A percentile compares a stretch with the other conserved stretches of the same genome.
phyloP scores from a whole-genome alignment of 139 green algal species.

The Coelastrella sp. region DNA sequence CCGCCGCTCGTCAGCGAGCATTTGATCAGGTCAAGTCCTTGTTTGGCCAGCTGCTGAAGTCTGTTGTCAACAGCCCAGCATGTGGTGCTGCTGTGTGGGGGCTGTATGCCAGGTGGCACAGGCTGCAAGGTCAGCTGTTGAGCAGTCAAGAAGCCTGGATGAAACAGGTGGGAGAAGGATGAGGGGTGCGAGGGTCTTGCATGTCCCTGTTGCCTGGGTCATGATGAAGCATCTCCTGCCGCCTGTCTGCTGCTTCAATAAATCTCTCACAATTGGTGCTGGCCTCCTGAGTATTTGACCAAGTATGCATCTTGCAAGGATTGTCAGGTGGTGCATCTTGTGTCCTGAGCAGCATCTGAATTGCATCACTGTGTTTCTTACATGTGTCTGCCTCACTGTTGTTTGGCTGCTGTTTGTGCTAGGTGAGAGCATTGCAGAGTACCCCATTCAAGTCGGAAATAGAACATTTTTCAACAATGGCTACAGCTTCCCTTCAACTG shows the following conservation, averaged over 20 bases:
- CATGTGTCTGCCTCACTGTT: no score
- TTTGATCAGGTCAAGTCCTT: slow-evolving; percentile 42
- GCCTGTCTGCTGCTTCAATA: no score
- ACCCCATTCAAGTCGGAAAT: slow-evolving; percentile 62
- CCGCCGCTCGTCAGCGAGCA: slow-evolving; percentile 33
- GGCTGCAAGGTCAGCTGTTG: slow-evolving; percentile 54
- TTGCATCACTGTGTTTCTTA: background rate
- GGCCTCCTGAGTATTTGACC: no score
- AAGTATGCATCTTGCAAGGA: no score
- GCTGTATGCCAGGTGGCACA: slow-evolving; percentile 62
- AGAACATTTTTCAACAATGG: slow-evolving; percentile 64
- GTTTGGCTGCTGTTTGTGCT: background rate
- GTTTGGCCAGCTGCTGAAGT: slow-evolving; percentile 51
- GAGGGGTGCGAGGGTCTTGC: background rate
- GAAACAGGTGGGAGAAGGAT: slow-evolving; percentile 65
- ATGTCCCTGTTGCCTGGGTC: no score
- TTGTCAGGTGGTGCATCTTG: no score
- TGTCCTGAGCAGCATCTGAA: no score
- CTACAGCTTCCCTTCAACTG: slow-evolving; percentile 61
- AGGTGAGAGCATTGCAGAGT: slow-evolving; percentile 69
- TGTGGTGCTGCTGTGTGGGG: slow-evolving; percentile 59
- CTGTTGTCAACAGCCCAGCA: slow-evolving; percentile 39
- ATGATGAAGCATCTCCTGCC: no score
- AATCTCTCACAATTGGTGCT: no score
- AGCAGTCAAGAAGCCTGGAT: slow-evolving; percentile 71